phyloP scores from a whole-genome alignment of 805 yeast genomes.

The Zygoascus biomembranicola region DNA sequence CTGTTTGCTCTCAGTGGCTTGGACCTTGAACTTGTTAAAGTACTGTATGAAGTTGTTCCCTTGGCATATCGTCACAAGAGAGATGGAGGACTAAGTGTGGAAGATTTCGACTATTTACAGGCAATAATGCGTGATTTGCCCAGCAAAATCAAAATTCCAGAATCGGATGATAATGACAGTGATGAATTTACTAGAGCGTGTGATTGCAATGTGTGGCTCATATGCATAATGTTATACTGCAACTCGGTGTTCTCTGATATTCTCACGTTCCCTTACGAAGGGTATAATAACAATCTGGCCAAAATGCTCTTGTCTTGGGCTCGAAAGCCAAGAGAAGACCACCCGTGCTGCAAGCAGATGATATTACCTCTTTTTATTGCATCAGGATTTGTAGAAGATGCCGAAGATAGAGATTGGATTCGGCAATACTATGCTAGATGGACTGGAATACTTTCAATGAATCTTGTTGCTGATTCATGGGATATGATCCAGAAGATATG shows the following conservation, averaged over 20 bases:
- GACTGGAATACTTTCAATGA: not conserved
- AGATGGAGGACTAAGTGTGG: not conserved
- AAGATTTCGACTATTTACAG: not conserved
- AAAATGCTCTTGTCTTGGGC: not conserved
- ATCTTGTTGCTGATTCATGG: not conserved
- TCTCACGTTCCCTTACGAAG: not conserved
- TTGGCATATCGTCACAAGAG: not conserved
- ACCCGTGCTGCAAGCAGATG: conserved; percentile 2
- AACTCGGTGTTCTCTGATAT: not conserved
- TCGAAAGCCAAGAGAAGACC: not conserved
- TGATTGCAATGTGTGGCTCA: conserved; percentile 1
- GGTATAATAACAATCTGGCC: not conserved
- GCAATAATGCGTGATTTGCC: not conserved
- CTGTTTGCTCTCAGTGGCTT: not conserved
- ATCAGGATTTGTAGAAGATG: not conserved
- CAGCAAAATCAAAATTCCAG: not conserved
- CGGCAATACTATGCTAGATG: not conserved
- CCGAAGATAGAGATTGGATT: not conserved
- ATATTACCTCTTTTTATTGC: not conserved
- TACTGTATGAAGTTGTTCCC: not conserved
- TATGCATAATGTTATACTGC: not conserved
- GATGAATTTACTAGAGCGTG: not conserved
- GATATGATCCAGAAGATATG: not conserved
- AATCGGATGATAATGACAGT: not conserved
- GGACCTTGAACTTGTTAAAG: not conserved